phyloP scores from a whole-genome alignment of 495 filamentous ascomycete species.

The Lichina pygmaea region DNA sequence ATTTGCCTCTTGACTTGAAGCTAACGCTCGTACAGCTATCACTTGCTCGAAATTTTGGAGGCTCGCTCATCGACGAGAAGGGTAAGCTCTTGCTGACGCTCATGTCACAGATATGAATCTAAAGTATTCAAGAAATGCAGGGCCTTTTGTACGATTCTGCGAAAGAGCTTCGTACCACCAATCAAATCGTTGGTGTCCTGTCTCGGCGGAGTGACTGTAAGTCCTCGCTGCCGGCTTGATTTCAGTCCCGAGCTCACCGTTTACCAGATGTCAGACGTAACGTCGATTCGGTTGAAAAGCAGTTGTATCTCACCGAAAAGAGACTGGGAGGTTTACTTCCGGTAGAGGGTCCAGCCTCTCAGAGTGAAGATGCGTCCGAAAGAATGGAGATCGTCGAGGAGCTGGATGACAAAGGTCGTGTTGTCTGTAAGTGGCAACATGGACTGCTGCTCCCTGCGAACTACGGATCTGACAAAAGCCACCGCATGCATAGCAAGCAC shows the following conservation, averaged over 20 bases:
- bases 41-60: conserved; percentile 21
- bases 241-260: neutral
- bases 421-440: conserved; percentile 21
- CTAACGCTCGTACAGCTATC: conserved; percentile 6
- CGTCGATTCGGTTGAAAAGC: conserved; percentile 36
- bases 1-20: too few relatives aligned
- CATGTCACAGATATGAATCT: neutral
- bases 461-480: too few relatives aligned
- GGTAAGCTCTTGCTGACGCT: conserved; percentile 9
- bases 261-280: conserved; percentile 46
- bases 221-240: neutral
- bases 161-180: conserved; percentile 16
- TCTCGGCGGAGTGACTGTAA: conserved; percentile 48
- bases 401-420: conserved; percentile 73
- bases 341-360: conserved; percentile 11
- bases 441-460: too few relatives aligned
- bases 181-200: conserved; percentile 40
- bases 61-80: conserved; percentile 26
- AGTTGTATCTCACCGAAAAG: conserved; percentile 37
- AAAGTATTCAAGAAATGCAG: conserved; percentile 23
- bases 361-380: conserved; percentile 38
- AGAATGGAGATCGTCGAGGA: conserved; percentile 76
- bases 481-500: conserved; percentile 12
- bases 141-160: conserved; percentile 32
- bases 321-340: conserved; percentile 27